phyloP scores from a whole-genome alignment of 2,329 filamentous ascomycete species.

The Dactylellina drechsleri region DNA sequence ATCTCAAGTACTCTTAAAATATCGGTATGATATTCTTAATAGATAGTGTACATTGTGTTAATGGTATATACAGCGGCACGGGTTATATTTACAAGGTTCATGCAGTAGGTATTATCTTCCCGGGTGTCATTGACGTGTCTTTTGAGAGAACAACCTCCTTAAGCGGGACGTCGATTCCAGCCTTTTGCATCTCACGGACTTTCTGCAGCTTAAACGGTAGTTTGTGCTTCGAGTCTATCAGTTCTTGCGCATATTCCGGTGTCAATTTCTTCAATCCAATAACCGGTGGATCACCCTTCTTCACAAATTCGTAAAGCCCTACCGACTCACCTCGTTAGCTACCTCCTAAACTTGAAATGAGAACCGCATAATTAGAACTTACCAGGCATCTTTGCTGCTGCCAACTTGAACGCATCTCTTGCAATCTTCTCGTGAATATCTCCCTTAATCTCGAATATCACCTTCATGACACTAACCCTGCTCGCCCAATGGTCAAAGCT shows the following conservation, averaged over 20 bases:
- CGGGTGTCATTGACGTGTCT: slow-evolving; percentile 53
- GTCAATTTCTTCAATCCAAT: slow-evolving; percentile 92
- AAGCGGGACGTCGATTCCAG: slow-evolving; percentile 55
- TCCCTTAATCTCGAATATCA: slow-evolving; percentile 92
- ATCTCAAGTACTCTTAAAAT: neutral
- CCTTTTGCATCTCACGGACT: slow-evolving; percentile 72
- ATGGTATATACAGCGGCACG: slow-evolving; percentile 39
- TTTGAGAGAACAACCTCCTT: slow-evolving; percentile 36
- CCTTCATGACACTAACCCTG: slow-evolving; percentile 86
- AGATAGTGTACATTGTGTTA: slow-evolving; percentile 28
- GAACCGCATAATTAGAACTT: slow-evolving; percentile 55
- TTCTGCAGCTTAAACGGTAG: slow-evolving; percentile 70
- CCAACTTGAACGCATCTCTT: slow-evolving; percentile 90
- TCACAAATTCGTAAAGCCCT: slow-evolving; percentile 92
- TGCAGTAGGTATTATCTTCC: slow-evolving; percentile 35
- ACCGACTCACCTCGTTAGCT: slow-evolving; percentile 10
- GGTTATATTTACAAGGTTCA: slow-evolving; percentile 23
- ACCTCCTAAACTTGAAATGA: too few species aligned
- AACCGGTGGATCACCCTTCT: slow-evolving; percentile 86
- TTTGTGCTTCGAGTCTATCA: slow-evolving; percentile 62
- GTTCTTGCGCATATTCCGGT: slow-evolving; percentile 78
- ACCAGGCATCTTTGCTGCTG: slow-evolving; percentile 94
- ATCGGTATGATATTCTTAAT: neutral
- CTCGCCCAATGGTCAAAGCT: slow-evolving; percentile 96
- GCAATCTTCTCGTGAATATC: slow-evolving; percentile 94